Percentiles rank a stretch among this genome's conserved stretches.
These are phyloP conservation scores for Haplosporangium gracile DNA, from an alignment of 192 early-diverging fungal species.

Conservation along the genomic window DNA sequence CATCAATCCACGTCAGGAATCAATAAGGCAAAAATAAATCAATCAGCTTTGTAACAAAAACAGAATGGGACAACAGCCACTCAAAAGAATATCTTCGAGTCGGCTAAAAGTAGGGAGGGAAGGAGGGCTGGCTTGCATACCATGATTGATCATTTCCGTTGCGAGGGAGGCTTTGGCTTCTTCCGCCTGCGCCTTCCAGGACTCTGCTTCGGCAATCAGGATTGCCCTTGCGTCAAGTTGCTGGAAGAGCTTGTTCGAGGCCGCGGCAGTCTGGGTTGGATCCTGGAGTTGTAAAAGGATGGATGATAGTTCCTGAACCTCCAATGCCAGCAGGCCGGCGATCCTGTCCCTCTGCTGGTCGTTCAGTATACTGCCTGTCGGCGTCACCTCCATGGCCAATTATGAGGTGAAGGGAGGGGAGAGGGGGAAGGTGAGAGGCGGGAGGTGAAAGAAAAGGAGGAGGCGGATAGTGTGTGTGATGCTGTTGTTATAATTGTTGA, in stretches of 20 bases:
- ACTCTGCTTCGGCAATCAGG: constrained; percentile 13
- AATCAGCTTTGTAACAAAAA: not conserved
- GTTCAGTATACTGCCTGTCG: constrained; percentile 7
- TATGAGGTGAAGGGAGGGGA: not conserved
- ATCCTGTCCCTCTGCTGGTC: constrained; percentile 49
- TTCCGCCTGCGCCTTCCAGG: constrained; percentile 42
- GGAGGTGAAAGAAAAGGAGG: no score
- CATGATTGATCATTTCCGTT: constrained; percentile 45
- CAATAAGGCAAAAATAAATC: not conserved
- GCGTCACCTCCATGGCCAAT: constrained; percentile 39
- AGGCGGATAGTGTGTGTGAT: no score
- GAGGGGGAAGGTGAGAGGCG: not conserved
- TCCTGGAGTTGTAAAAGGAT: constrained; percentile 41
- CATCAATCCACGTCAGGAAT: not conserved
- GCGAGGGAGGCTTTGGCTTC: constrained; percentile 37
- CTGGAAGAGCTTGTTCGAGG: constrained; percentile 22
- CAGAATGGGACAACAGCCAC: not conserved
- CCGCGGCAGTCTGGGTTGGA: constrained; percentile 3
- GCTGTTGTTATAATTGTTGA: not conserved
- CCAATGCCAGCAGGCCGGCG: constrained; percentile 31
- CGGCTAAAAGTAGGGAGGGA: not conserved
- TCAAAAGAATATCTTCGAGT: not conserved
- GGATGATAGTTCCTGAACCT: constrained; percentile 28
- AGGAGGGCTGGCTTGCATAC: constrained; percentile 9
- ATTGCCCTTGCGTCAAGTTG: constrained; percentile 34